These are phyloP conservation scores for Endocalyx cinctus DNA, from an alignment of 2,329 filamentous ascomycete genomes.

Conservation along the genomic window DNA sequence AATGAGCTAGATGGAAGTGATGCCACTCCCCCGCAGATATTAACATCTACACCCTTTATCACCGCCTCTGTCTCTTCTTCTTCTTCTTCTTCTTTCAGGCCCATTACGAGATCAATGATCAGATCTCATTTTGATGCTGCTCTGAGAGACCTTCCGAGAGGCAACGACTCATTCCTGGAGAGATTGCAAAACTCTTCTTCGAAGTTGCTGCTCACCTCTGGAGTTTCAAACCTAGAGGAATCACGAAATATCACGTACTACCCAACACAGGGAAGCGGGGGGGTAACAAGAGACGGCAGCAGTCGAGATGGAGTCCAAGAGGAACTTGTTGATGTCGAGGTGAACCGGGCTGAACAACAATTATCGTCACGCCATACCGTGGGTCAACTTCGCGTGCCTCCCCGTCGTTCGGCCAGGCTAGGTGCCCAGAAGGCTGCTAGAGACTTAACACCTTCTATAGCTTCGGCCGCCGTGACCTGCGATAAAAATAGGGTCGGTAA, in stretches of 20 bases:
- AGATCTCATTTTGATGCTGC: background rate
- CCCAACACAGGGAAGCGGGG: constrained; percentile 1
- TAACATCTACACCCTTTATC: background rate
- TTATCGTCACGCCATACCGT: constrained; percentile 1
- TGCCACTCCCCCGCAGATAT: constrained; percentile 5
- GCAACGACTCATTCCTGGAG: constrained; percentile 5
- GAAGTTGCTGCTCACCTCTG: constrained; percentile 1
- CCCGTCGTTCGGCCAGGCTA: constrained; percentile 4
- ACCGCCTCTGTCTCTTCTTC: constrained; percentile 1
- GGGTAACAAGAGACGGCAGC: constrained; percentile 1
- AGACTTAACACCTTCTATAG: background rate
- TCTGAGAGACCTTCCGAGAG: constrained; percentile 4
- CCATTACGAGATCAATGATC: constrained; percentile 13
- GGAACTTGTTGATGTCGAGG: background rate
- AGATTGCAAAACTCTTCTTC: constrained; percentile 9
- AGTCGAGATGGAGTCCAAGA: constrained; percentile 1
- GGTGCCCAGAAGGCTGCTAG: constrained; percentile 1
- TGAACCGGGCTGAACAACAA: background rate
- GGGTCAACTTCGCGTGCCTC: constrained; percentile 8
- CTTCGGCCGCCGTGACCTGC: background rate
- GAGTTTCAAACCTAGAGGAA: constrained; percentile 15
- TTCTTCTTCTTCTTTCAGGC: no score
- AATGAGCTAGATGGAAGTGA: no score
- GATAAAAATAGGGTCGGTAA: constrained; percentile 4
- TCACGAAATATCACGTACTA: constrained; percentile 14